Percentiles rank a stretch among this genome's conserved stretches.
phyloP scores from a whole-genome alignment of 2,329 filamentous ascomycete genomes.

The Trichoderma gracile region DNA sequence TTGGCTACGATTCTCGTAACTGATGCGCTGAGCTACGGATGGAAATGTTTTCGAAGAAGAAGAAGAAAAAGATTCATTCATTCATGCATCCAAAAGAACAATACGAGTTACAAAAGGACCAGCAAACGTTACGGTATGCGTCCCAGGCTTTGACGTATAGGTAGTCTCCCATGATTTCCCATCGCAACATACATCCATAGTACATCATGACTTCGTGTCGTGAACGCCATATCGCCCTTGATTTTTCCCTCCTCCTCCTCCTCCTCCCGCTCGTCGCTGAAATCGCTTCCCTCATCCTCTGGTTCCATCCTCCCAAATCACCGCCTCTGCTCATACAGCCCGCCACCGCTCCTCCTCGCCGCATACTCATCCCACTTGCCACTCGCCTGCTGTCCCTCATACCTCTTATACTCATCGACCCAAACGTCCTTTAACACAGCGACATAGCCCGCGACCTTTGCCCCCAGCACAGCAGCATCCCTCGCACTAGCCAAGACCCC shows the following conservation, averaged over 20 bases:
- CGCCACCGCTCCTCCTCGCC: slow-evolving; percentile 23
- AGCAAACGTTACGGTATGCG: too few relatives aligned
- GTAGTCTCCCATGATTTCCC: too few relatives aligned
- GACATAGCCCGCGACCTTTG: slow-evolving; percentile 49
- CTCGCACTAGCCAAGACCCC: slow-evolving; percentile 64
- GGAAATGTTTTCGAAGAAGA: neutral
- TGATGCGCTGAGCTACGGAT: slow-evolving; percentile 25
- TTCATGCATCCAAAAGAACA: slow-evolving; percentile 10
- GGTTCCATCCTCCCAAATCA: too few relatives aligned
- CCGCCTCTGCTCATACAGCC: slow-evolving; percentile 17
- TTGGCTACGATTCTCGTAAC: slow-evolving; percentile 22
- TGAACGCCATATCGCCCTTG: too few relatives aligned
- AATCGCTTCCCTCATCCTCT: neutral
- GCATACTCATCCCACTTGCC: slow-evolving; percentile 24
- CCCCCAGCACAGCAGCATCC: slow-evolving; percentile 53
- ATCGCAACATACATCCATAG: neutral
- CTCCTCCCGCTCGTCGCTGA: neutral
- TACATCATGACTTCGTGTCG: slow-evolving; percentile 13
- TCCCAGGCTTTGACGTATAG: too few relatives aligned
- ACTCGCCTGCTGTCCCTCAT: slow-evolving; percentile 49
- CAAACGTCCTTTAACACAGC: slow-evolving; percentile 55
- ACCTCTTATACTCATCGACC: slow-evolving; percentile 58
- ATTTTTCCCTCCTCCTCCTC: neutral
- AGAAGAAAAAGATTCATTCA: neutral
- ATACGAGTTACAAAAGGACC: neutral